These are phyloP conservation scores for Verticillium klebahnii DNA, from an alignment of 2,329 filamentous ascomycete species.

Conservation along the genomic window DNA sequence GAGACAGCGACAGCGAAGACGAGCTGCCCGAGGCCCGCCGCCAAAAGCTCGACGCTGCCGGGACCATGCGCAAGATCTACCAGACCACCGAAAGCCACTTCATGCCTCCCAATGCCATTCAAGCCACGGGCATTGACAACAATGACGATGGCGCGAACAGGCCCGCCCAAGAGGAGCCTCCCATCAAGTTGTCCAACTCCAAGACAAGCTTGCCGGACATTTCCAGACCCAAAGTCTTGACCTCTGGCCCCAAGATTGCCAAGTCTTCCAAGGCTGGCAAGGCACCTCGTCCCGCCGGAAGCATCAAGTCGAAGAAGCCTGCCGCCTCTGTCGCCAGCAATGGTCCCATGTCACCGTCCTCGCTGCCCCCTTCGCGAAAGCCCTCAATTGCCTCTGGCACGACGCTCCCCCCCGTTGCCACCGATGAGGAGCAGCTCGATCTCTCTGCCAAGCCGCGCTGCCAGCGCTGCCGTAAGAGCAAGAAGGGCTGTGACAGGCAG, in stretches of 20 bases:
- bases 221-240: constrained; percentile 34
- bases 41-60: constrained; percentile 47
- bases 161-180: neutral
- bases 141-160: constrained; percentile 29
- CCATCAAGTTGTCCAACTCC: constrained; percentile 27
- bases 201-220: constrained; percentile 24
- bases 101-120: constrained; percentile 45
- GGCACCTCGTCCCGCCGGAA: constrained; percentile 26
- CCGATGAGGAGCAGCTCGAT: constrained; percentile 88
- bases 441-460: constrained; percentile 94
- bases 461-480: constrained; percentile 98
- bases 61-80: constrained; percentile 41
- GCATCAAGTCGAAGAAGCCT: constrained; percentile 49
- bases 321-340: constrained; percentile 19
- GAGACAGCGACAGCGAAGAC: constrained; percentile 64
- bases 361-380: constrained; percentile 71
- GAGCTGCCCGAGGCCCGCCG: constrained; percentile 56
- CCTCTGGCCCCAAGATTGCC: constrained; percentile 27
- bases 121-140: constrained; percentile 52
- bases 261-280: constrained; percentile 40
- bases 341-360: constrained; percentile 58
- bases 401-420: constrained; percentile 46
- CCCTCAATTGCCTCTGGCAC: constrained; percentile 62
- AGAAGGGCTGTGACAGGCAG: constrained; percentile 97
- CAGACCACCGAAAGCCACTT: constrained; percentile 50